Conservation (phyloP, 176 grass and related monocot genomes). For the Saccharum officinarum region DNA sequence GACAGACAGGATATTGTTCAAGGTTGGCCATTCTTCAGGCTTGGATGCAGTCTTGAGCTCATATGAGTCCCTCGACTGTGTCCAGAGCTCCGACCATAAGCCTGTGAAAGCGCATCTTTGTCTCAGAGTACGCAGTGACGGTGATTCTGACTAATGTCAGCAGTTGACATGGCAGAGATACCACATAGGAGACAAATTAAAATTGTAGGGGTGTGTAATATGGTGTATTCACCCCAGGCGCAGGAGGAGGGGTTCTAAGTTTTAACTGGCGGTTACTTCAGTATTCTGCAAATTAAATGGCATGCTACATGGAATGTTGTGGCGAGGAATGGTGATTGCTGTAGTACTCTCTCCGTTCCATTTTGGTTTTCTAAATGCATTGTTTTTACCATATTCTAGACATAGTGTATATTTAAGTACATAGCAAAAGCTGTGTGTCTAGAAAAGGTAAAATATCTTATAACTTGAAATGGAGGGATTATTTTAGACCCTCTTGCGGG, state of each 20-base stretch:
- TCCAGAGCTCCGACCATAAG: constrained; percentile 65
- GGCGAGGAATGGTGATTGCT: neutral
- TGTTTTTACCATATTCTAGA: no score
- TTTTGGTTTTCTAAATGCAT: no score
- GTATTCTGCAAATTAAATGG: neutral
- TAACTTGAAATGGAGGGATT: no score
- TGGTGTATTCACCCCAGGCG: neutral
- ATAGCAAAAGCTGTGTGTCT: no score
- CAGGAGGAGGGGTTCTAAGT: neutral
- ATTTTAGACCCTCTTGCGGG: neutral
- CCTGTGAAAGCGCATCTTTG: constrained; percentile 75
- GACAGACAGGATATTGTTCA: constrained; percentile 81
- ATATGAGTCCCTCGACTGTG: constrained; percentile 58
- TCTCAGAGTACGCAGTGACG: constrained; percentile 24
- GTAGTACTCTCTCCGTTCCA: neutral
- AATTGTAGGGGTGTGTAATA: neutral
- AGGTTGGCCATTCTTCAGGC: constrained; percentile 56
- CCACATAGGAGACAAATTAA: no score
- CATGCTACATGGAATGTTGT: neutral
- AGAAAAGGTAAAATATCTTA: no score
- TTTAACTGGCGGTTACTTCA: neutral
- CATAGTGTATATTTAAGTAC: no score
- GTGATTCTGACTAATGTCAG: neutral
- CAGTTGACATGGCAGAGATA: neutral
- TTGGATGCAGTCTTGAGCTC: constrained; percentile 58